A percentile compares a stretch with the other conserved stretches of the same genome.
These are phyloP conservation scores for Chlamydomonas reinhardtii DNA, from an alignment of 163 green algal genomes.

Conservation along the genomic window DNA sequence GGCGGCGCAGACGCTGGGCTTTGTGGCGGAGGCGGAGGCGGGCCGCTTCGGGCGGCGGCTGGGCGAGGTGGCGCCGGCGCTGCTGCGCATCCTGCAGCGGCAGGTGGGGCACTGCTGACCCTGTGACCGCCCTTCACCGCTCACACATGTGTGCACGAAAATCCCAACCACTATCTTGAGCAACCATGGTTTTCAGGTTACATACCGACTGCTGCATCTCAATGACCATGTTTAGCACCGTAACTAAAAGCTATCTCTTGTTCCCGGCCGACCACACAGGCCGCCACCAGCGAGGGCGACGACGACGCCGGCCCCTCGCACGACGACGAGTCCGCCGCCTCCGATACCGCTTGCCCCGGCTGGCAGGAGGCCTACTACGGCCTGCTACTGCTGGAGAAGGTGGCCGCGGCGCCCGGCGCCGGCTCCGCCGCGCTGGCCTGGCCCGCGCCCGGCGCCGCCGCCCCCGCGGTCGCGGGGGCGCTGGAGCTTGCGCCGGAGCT, in stretches of 20 bases:
- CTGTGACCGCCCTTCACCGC: too few relatives aligned
- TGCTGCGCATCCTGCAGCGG: slow-evolving; percentile 30
- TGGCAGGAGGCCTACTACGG: slow-evolving; percentile 89
- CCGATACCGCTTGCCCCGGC: slow-evolving; percentile 34
- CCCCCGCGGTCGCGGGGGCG: background rate
- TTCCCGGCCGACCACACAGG: too few relatives aligned
- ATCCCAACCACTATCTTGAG: too few relatives aligned
- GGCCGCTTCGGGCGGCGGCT: slow-evolving; percentile 63
- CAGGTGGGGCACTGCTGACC: slow-evolving; percentile 19
- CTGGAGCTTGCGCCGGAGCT: background rate
- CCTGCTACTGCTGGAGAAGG: slow-evolving; percentile 86
- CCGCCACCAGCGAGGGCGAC: background rate
- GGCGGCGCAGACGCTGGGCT: slow-evolving; percentile 72
- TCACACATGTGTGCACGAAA: too few relatives aligned
- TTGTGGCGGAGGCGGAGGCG: slow-evolving; percentile 79
- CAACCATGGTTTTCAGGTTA: too few relatives aligned
- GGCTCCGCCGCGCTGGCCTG: slow-evolving; percentile 32
- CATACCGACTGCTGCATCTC: too few relatives aligned
- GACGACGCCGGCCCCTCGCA: background rate
- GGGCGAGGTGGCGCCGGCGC: slow-evolving; percentile 13
- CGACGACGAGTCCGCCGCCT: slow-evolving; percentile 23
- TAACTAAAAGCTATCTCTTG: too few relatives aligned
- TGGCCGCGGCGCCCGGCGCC: slow-evolving; percentile 38
- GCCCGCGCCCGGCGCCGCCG: background rate
- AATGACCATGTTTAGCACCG: too few relatives aligned